Percentiles rank a stretch among this genome's conserved stretches.
These are phyloP conservation scores for Brasenia schreberi DNA, from an alignment of 164 flowering plant species.

Conservation along the genomic window DNA sequence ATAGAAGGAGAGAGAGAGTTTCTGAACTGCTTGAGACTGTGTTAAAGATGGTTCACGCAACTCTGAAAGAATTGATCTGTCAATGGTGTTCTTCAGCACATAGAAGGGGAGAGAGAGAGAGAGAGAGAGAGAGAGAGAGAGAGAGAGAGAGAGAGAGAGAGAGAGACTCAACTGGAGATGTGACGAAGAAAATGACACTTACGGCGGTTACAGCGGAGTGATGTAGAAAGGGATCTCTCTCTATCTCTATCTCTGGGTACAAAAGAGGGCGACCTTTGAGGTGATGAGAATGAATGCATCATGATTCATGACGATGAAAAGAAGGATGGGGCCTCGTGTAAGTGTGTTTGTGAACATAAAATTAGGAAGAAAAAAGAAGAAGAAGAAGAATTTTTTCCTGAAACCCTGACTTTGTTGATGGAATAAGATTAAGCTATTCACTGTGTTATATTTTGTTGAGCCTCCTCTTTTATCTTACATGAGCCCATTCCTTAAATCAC, in stretches of 20 bases:
- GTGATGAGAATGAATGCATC: too few species aligned
- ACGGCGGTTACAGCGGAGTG: slow-evolving; percentile 14
- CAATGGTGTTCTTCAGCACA: slow-evolving; percentile 9
- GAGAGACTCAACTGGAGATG: slow-evolving; percentile 56
- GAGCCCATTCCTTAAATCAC: too few species aligned
- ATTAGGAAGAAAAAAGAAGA: slow-evolving; percentile 4
- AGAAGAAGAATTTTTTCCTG: slow-evolving; percentile 10
- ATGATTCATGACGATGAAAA: neutral
- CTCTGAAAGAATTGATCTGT: slow-evolving; percentile 17
- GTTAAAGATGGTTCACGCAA: neutral
- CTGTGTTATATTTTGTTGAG: too few species aligned
- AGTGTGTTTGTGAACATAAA: slow-evolving; percentile 1
- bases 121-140: slow-evolving; percentile 21
- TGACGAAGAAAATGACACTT: slow-evolving; percentile 91
- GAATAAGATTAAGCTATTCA: too few species aligned
- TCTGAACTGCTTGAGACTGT: too few species aligned
- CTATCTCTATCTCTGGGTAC: neutral
- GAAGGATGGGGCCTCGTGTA: neutral
- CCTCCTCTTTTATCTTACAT: too few species aligned
- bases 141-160: slow-evolving; percentile 59
- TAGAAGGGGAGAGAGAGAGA: slow-evolving; percentile 31
- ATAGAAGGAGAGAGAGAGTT: slow-evolving; percentile 18
- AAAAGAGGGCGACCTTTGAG: too few species aligned
- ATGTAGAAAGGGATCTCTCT: slow-evolving; percentile 12
- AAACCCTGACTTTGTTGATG: too few species aligned